Evolutionary conservation across 371 early-diverging fungal genomes (phyloP).

Genomic region (Racocetra persica): DNA sequence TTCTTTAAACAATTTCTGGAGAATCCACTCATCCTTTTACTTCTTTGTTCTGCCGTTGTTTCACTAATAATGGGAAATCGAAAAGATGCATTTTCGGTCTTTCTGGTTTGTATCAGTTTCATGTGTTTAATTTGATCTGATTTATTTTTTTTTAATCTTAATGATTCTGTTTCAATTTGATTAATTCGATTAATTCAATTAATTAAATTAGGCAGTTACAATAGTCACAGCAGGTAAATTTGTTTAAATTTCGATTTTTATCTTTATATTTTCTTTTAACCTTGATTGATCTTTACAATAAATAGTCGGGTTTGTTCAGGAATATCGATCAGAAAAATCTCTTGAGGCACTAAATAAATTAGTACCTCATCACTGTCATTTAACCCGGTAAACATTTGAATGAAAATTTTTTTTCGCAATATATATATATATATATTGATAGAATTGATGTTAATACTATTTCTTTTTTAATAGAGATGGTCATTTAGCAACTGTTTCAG

Average conservation of each 20-base stretch:
- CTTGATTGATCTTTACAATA: background rate
- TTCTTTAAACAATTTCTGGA: slow-evolving; percentile 67
- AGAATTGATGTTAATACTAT: background rate
- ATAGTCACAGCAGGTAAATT: slow-evolving; percentile 85
- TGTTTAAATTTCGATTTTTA: background rate
- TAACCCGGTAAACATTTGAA: slow-evolving; percentile 63
- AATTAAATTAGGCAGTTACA: slow-evolving; percentile 70
- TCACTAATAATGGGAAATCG: slow-evolving; percentile 86
- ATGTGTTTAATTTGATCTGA: slow-evolving; percentile 15
- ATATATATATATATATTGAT: background rate
- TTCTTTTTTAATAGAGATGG: slow-evolving; percentile 55
- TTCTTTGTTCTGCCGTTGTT: slow-evolving; percentile 87
- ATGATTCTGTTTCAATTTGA: background rate
- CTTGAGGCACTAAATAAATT: slow-evolving; percentile 86
- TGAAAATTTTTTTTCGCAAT: background rate
- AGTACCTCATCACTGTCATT: slow-evolving; percentile 87
- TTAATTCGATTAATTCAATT: background rate
- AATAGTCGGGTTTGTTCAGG: slow-evolving; percentile 91
- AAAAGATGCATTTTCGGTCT: slow-evolving; percentile 94
- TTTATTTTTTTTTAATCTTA: background rate
- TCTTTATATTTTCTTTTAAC: background rate
- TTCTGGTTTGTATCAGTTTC: slow-evolving; percentile 68
- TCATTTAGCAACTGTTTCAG: slow-evolving; percentile 62
- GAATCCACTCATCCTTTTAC: slow-evolving; percentile 86
- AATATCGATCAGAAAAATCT: slow-evolving; percentile 87